These are phyloP conservation scores for Paracorniculantispora psalliotae DNA, from an alignment of 2,329 filamentous ascomycete genomes.

Conservation along the genomic window DNA sequence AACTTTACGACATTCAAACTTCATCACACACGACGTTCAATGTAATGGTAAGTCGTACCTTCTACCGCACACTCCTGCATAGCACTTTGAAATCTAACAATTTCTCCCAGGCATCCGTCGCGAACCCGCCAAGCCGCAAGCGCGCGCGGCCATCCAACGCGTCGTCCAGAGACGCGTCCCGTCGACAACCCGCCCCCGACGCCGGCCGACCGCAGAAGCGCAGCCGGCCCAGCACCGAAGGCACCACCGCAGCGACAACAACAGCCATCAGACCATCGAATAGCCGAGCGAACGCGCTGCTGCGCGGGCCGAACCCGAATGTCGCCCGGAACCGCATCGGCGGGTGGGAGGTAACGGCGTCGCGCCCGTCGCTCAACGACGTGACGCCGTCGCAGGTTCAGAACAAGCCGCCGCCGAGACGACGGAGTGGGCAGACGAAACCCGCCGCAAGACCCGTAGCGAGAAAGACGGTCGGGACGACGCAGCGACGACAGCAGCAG, in stretches of 20 bases:
- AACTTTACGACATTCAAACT: neutral
- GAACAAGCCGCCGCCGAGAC: slow-evolving; percentile 8
- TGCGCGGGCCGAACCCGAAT: slow-evolving; percentile 10
- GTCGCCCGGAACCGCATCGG: slow-evolving; percentile 7
- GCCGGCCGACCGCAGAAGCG: slow-evolving; percentile 15
- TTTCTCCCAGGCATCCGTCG: slow-evolving; percentile 21
- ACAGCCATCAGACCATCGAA: too few species aligned
- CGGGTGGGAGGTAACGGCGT: neutral
- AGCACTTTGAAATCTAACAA: neutral
- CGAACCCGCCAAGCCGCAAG: slow-evolving; percentile 36
- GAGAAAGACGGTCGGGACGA: slow-evolving; percentile 18
- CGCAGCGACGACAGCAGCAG: slow-evolving; percentile 9
- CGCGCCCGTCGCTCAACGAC: slow-evolving; percentile 6
- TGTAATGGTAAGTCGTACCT: neutral
- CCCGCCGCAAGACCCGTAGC: neutral
- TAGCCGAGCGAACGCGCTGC: neutral
- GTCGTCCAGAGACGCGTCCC: slow-evolving; percentile 27
- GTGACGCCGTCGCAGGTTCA: slow-evolving; percentile 8
- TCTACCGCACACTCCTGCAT: too few species aligned
- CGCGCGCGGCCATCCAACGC: slow-evolving; percentile 39
- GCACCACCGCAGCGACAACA: neutral
- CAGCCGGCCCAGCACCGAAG: slow-evolving; percentile 13
- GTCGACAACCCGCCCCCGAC: slow-evolving; percentile 23
- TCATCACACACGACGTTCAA: neutral
- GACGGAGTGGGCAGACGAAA: neutral